Percentiles rank a stretch among this genome's conserved stretches.
phyloP scores from a whole-genome alignment of 306 rosid genomes.

The Quercus bicolor region DNA sequence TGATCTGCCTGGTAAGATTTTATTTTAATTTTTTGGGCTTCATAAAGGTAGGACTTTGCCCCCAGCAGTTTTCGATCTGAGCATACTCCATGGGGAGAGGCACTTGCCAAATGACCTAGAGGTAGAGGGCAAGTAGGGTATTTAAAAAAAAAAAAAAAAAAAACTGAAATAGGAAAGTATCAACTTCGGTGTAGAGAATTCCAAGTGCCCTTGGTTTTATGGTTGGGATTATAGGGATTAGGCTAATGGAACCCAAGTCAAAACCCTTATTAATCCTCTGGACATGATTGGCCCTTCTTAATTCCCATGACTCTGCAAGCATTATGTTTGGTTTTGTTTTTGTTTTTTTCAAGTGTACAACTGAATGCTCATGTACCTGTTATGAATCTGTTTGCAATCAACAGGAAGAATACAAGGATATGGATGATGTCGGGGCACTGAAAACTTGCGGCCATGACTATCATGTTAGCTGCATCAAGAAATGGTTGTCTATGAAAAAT shows the following conservation, averaged over 20 bases:
- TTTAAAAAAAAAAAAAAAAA: neutral
- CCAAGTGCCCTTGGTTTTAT: neutral
- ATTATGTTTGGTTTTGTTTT: neutral
- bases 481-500: slow-evolving; percentile 80
- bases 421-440: slow-evolving; percentile 76
- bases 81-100: too few relatives aligned
- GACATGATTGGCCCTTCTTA: neutral
- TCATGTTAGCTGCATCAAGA: slow-evolving; percentile 75
- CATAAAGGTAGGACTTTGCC: too few relatives aligned
- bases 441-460: slow-evolving; percentile 73
- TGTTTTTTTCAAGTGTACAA: neutral
- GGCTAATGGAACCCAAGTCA: neutral
- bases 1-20: slow-evolving; percentile 63
- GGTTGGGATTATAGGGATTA: neutral
- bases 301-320: neutral
- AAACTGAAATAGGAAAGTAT: neutral
- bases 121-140: too few relatives aligned
- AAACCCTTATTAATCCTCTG: neutral
- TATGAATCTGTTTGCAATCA: slow-evolving; percentile 11
- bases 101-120: too few relatives aligned
- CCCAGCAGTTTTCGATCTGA: too few relatives aligned
- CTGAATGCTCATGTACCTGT: neutral
- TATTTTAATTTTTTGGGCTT: neutral
- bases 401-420: slow-evolving; percentile 81
- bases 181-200: neutral